These are phyloP conservation scores for Dentiscutata heterogama DNA, from an alignment of 371 early-diverging fungal species.

Conservation along the genomic window DNA sequence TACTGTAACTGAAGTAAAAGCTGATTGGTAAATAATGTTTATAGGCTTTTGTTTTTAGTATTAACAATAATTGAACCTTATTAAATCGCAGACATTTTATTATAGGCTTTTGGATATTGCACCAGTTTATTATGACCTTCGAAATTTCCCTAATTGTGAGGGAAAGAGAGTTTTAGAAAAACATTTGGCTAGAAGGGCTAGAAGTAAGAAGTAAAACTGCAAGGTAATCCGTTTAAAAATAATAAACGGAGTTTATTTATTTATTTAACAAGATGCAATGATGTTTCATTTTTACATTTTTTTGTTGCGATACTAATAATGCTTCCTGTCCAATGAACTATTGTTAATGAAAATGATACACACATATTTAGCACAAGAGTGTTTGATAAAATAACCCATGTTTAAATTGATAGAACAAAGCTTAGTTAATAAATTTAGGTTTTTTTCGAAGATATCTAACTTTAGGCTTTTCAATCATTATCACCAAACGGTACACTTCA, in stretches of 20 bases:
- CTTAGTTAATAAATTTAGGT: conserved; percentile 13
- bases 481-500: no score
- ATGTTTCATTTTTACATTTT: not conserved
- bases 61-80: conserved; percentile 9
- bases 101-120: conserved; percentile 81
- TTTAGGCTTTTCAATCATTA: no score
- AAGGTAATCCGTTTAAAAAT: conserved; percentile 25
- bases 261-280: not conserved
- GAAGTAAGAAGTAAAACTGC: not conserved
- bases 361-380: not conserved
- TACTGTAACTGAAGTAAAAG: conserved; percentile 89
- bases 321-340: conserved; percentile 16
- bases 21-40: conserved; percentile 92
- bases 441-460: not conserved
- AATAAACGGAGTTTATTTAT: not conserved
- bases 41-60: conserved; percentile 75
- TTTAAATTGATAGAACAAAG: conserved; percentile 33
- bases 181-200: conserved; percentile 47
- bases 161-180: conserved; percentile 85
- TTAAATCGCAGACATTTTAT: not conserved
- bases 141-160: conserved; percentile 91
- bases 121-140: conserved; percentile 85
- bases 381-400: conserved; percentile 20
- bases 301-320: conserved; percentile 23
- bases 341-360: not conserved